These are phyloP conservation scores for Trichothecium sympodiale DNA, from an alignment of 2,329 filamentous ascomycete species.

Conservation along the genomic window DNA sequence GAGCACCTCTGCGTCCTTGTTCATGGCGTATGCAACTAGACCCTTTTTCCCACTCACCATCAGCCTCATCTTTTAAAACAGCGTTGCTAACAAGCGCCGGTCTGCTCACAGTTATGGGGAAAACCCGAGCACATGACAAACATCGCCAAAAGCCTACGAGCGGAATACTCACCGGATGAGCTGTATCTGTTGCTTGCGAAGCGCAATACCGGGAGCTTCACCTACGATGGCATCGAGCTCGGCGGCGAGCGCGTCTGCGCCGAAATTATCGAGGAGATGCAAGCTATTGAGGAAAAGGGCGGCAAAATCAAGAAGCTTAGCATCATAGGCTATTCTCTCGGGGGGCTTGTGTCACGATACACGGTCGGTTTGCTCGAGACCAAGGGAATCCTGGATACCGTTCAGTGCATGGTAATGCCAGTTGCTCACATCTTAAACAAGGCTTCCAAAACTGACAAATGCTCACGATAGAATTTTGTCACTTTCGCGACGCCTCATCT, in stretches of 20 bases:
- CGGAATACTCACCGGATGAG: slow-evolving; percentile 47
- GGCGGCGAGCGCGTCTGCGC: slow-evolving; percentile 56
- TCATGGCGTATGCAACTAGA: slow-evolving; percentile 50
- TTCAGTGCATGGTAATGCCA: slow-evolving; percentile 60
- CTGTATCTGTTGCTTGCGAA: slow-evolving; percentile 63
- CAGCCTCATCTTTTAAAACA: slow-evolving; percentile 1
- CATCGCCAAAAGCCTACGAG: slow-evolving; percentile 54
- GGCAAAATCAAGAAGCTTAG: slow-evolving; percentile 72
- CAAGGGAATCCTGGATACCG: slow-evolving; percentile 65
- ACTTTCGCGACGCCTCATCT: slow-evolving; percentile 83
- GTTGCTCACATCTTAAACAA: neutral
- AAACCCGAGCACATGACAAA: slow-evolving; percentile 63
- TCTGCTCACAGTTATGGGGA: slow-evolving; percentile 54
- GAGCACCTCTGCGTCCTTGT: slow-evolving; percentile 69
- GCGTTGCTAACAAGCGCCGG: slow-evolving; percentile 10
- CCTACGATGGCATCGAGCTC: slow-evolving; percentile 58
- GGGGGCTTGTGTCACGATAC: slow-evolving; percentile 78
- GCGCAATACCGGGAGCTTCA: slow-evolving; percentile 62
- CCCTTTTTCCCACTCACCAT: neutral
- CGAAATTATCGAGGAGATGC: slow-evolving; percentile 55
- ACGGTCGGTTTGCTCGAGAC: slow-evolving; percentile 74
- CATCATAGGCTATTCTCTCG: slow-evolving; percentile 80
- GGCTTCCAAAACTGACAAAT: neutral
- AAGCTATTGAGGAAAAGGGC: slow-evolving; percentile 46
- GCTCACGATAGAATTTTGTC: slow-evolving; percentile 60